Percentiles rank a stretch among this genome's conserved stretches.
phyloP scores from a whole-genome alignment of 352 stramenopile genomes.

The Globisporangium abappressorium region DNA sequence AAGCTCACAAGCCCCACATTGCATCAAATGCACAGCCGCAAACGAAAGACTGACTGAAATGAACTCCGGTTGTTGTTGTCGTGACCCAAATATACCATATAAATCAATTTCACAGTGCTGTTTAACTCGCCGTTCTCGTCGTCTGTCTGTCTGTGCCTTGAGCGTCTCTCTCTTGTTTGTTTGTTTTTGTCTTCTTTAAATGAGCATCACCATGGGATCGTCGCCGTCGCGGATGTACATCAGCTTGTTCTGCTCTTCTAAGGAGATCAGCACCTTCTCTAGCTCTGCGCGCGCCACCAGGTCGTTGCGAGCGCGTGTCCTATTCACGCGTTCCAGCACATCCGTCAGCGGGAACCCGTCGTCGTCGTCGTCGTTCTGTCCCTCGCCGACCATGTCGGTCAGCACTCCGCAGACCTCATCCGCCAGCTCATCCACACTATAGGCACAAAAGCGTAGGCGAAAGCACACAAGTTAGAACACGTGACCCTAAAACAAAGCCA shows the following conservation, averaged over 20 bases:
- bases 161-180: not conserved
- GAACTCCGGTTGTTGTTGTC: not conserved
- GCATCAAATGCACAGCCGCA: not conserved
- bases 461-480: conserved; percentile 5
- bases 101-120: conserved; percentile 17
- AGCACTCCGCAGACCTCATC: conserved; percentile 63
- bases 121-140: not conserved
- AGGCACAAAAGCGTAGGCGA: conserved; percentile 11
- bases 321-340: conserved; percentile 60
- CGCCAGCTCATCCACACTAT: conserved; percentile 54
- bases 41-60: not conserved
- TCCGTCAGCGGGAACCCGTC: conserved; percentile 57
- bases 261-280: conserved; percentile 62
- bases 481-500: not conserved
- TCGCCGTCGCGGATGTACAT: conserved; percentile 87
- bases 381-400: conserved; percentile 44
- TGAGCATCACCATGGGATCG: conserved; percentile 82
- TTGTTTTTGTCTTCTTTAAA: conserved; percentile 41
- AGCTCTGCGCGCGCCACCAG: conserved; percentile 50
- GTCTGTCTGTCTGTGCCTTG: conserved; percentile 7
- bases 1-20: not conserved
- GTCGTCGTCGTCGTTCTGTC: conserved; percentile 48
- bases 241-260: conserved; percentile 88
- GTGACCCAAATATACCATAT: conserved; percentile 17
- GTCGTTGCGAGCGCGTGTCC: conserved; percentile 25